phyloP scores from a whole-genome alignment of 2,329 filamentous ascomycete genomes.

The Torrubiellomyces zombiae region DNA sequence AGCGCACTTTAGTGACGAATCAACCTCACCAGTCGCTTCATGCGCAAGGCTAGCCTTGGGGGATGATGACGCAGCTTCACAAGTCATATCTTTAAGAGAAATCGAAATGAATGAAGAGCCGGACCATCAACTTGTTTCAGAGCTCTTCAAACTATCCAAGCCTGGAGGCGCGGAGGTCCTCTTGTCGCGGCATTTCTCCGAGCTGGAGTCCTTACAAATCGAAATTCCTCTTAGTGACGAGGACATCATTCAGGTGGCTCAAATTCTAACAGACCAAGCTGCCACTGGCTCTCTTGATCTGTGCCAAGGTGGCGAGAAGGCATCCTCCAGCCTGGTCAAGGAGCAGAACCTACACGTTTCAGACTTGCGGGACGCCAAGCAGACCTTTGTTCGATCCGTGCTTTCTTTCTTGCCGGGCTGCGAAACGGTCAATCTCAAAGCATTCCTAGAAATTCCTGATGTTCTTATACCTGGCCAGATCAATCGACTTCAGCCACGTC shows the following conservation, averaged over 20 bases:
- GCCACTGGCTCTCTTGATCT: conserved; percentile 31
- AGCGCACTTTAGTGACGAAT: conserved; percentile 32
- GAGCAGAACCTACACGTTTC: conserved; percentile 24
- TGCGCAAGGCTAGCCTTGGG: conserved; percentile 21
- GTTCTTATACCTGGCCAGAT: conserved; percentile 35
- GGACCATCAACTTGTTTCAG: conserved; percentile 29
- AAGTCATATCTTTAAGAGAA: conserved; percentile 34
- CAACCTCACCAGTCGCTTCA: conserved; percentile 32
- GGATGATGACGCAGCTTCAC: conserved; percentile 37
- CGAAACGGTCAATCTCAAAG: conserved; percentile 24
- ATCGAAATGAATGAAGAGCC: conserved; percentile 27
- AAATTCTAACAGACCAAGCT: conserved; percentile 56
- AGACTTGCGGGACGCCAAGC: conserved; percentile 27
- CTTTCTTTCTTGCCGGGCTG: too few species aligned
- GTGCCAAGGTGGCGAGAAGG: conserved; percentile 8
- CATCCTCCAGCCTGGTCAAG: conserved; percentile 9
- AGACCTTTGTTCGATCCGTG: conserved; percentile 23
- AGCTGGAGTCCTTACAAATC: conserved; percentile 35
- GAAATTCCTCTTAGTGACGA: conserved; percentile 33
- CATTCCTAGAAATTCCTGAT: conserved; percentile 40
- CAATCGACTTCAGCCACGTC: conserved; percentile 32
- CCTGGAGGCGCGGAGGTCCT: conserved; percentile 31
- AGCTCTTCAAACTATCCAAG: conserved; percentile 31
- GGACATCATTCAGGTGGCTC: conserved; percentile 49
- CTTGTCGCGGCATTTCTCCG: conserved; percentile 38